Evolutionary conservation across 2,329 filamentous ascomycete genomes (phyloP), one percentile per base, ranked within the genome.

Genomic region (Tolypocladium inflatum): DNA sequence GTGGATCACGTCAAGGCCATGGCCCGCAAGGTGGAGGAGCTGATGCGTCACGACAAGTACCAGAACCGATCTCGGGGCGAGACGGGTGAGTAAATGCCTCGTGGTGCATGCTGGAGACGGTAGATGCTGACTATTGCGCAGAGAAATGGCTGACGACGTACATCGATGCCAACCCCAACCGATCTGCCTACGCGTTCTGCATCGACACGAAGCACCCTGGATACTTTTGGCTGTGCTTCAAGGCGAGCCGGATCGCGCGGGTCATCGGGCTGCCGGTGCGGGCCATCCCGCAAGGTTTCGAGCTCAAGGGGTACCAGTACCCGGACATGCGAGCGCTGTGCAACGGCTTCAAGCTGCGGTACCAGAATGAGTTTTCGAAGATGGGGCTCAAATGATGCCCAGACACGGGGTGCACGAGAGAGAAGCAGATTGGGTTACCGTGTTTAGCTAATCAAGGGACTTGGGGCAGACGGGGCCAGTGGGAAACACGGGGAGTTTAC

Each of bases 1-100:
- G 92, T 96, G 69, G 89, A 94, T 68, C 94, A 99, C 70, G 90
- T 99, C 70, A 94, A 96, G 77, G 90, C 92, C 56, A 99, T 97
- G 94, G 89, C 91, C 21, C 90, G 88, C 74, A 99, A 99, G 80
- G 93, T 97, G 55, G 91, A 96, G 64, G 93, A 99, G 78, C 87
- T 99, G 79, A 94, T 91, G 80, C 84, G 88, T 63, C 88, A 97
- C 72, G 93, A 97, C 71, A 96, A 96, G 74, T 99, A 89, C 78
- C 91, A 96, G 75, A 84, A 84, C 62, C 86, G 88, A 60, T 92
- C 85, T 61, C 87, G 87, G 68, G 80, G 85, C 61, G 89, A 94
- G 67, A 89, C 91, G 62, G 92, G 93, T 96, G 86, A 78, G 89
- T 79, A 4, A 17, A 26, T n/a, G 2, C 10, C 55, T 7, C 38